Conservation (phyloP, 2,329 filamentous ascomycete species). For the Calonectria leucothoes region DNA sequence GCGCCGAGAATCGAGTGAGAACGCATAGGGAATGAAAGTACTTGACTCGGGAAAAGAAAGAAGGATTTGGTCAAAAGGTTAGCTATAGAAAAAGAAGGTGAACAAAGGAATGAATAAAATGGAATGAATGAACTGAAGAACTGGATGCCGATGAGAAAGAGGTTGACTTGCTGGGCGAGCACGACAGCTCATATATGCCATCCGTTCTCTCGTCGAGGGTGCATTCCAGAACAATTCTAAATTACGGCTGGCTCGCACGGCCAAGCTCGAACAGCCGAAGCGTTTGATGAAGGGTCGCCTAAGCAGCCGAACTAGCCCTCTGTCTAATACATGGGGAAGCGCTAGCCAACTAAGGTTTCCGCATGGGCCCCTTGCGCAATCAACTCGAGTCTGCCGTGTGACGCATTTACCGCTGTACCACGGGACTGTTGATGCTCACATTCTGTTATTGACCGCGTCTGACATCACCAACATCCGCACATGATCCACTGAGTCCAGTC, state of each 20-base stretch:
- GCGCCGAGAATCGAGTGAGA: constrained; percentile 21
- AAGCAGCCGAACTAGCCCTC: not conserved
- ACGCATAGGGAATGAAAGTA: constrained; percentile 15
- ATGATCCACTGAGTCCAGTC: no score
- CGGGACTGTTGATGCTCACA: not conserved
- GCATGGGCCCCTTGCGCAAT: not conserved
- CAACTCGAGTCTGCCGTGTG: not conserved
- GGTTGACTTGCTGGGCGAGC: not conserved
- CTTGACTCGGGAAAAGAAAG: not conserved
- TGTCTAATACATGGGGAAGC: not conserved
- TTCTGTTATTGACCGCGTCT: not conserved
- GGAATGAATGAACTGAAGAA: not conserved
- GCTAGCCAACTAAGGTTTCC: not conserved
- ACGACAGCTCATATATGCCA: not conserved
- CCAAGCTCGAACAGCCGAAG: not conserved
- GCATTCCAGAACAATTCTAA: not conserved
- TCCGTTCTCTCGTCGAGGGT: not conserved
- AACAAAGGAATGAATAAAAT: not conserved
- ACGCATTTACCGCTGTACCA: not conserved
- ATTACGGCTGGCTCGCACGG: not conserved
- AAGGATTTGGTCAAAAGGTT: not conserved
- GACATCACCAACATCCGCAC: not conserved
- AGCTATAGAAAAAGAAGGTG: not conserved
- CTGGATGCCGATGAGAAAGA: not conserved
- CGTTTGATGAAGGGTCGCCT: not conserved